These are phyloP conservation scores for Colletotrichum karsti DNA, from an alignment of 2,329 filamentous ascomycete genomes.

Conservation along the genomic window DNA sequence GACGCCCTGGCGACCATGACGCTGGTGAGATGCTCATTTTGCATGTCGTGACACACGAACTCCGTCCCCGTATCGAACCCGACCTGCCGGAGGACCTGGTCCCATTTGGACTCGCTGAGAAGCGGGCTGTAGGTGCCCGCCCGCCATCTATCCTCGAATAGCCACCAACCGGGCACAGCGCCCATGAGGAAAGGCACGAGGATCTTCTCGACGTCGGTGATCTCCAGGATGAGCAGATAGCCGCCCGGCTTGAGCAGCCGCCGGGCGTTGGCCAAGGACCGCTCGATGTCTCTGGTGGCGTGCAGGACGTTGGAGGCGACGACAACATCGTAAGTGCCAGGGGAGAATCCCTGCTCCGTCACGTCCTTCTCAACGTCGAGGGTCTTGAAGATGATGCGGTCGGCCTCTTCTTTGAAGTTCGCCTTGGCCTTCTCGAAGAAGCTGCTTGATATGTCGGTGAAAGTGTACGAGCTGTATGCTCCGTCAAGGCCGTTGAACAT, in stretches of 20 bases:
- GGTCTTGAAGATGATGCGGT: constrained; percentile 28
- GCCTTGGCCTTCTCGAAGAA: constrained; percentile 35
- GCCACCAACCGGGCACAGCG: constrained; percentile 43
- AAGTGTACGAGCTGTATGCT: constrained; percentile 30
- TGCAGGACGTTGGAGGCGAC: constrained; percentile 40
- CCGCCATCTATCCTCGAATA: constrained; percentile 37
- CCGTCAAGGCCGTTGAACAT: constrained; percentile 22
- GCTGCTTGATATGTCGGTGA: constrained; percentile 33
- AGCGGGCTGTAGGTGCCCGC: constrained; percentile 32
- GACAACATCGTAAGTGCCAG: constrained; percentile 37
- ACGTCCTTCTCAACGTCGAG: constrained; percentile 42
- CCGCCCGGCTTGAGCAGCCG: constrained; percentile 42
- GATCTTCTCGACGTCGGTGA: background rate
- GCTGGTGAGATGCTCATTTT: background rate
- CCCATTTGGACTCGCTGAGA: constrained; percentile 35
- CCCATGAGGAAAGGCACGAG: constrained; percentile 35
- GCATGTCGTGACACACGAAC: background rate
- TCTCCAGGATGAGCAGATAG: constrained; percentile 29
- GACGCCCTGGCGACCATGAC: background rate
- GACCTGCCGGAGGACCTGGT: constrained; percentile 33
- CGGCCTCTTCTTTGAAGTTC: constrained; percentile 29
- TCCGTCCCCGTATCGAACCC: constrained; percentile 33
- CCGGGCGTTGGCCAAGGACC: constrained; percentile 32
- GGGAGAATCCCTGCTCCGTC: constrained; percentile 36
- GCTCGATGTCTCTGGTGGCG: constrained; percentile 34